Evolutionary conservation across 2,329 filamentous ascomycete species (phyloP).

Genomic region (Aspergillus fumigatiaffinis): DNA sequence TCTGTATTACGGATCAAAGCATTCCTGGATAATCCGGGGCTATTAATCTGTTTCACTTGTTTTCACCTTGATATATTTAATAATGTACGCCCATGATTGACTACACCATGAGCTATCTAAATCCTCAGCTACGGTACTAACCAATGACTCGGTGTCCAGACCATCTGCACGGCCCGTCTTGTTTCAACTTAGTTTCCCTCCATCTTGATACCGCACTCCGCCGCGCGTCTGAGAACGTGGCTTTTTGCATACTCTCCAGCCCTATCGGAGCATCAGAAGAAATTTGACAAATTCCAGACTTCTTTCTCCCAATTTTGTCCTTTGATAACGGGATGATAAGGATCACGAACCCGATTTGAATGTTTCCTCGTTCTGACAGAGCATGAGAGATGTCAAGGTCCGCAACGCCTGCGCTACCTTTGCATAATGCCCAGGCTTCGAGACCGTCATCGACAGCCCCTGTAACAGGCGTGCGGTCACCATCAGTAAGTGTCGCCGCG

Average conservation of each 20-base stretch:
- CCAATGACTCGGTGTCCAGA: neutral
- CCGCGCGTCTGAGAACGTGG: conserved; percentile 28
- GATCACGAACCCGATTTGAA: conserved; percentile 15
- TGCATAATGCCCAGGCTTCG: conserved; percentile 49
- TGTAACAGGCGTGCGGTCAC: conserved; percentile 22
- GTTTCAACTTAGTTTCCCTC: conserved; percentile 3
- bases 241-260: conserved; percentile 13
- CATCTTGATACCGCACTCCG: conserved; percentile 21
- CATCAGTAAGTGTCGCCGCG: conserved; percentile 29
- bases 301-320: neutral
- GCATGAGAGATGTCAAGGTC: conserved; percentile 61
- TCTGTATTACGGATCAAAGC: neutral
- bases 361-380: conserved; percentile 17
- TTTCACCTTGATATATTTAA: neutral
- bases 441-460: conserved; percentile 28
- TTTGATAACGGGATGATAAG: conserved; percentile 25
- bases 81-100: neutral
- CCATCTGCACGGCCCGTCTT: conserved; percentile 3
- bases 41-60: neutral
- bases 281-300: neutral
- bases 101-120: neutral
- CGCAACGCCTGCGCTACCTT: conserved; percentile 55
- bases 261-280: conserved; percentile 1
- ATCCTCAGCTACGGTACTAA: neutral
- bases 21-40: neutral